A percentile compares a stretch with the other conserved stretches of the same genome.
Conservation (phyloP, 257 asterid genomes). For the Ballota nigra region DNA sequence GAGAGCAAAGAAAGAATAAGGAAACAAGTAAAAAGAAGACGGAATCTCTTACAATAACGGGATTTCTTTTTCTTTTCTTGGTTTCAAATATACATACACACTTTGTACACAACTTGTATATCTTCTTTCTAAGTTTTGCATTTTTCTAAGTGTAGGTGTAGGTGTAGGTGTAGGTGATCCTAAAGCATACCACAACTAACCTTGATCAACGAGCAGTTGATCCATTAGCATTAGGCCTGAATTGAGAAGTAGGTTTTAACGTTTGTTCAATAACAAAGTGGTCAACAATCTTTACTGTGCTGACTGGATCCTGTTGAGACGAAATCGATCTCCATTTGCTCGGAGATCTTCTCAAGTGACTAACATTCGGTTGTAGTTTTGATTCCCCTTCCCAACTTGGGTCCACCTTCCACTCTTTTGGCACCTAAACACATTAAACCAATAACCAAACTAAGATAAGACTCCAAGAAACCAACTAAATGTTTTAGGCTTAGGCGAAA, state of each 20-base stretch:
- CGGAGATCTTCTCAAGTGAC: constrained; percentile 71
- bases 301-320: constrained; percentile 73
- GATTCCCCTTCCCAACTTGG: constrained; percentile 81
- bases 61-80: not conserved
- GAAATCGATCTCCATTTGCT: constrained; percentile 80
- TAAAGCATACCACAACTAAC: constrained; percentile 22
- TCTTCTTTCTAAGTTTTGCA: not conserved
- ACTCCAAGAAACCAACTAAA: no score
- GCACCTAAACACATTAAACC: constrained; percentile 53
- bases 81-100: not conserved
- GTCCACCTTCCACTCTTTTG: constrained; percentile 93
- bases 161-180: no score
- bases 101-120: not conserved
- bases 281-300: constrained; percentile 72
- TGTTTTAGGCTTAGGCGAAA: no score
- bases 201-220: constrained; percentile 49
- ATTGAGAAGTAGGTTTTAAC: constrained; percentile 29
- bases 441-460: not conserved
- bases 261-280: constrained; percentile 64
- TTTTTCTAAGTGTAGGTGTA: not conserved
- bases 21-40: not conserved
- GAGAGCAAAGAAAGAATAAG: not conserved
- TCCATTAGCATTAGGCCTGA: constrained; percentile 26
- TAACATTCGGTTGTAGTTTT: constrained; percentile 48
- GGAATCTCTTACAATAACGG: not conserved